Base-by-base conservation (phyloP, 371 early-diverging fungal genomes). In the Rhizopus sp. region DNA sequence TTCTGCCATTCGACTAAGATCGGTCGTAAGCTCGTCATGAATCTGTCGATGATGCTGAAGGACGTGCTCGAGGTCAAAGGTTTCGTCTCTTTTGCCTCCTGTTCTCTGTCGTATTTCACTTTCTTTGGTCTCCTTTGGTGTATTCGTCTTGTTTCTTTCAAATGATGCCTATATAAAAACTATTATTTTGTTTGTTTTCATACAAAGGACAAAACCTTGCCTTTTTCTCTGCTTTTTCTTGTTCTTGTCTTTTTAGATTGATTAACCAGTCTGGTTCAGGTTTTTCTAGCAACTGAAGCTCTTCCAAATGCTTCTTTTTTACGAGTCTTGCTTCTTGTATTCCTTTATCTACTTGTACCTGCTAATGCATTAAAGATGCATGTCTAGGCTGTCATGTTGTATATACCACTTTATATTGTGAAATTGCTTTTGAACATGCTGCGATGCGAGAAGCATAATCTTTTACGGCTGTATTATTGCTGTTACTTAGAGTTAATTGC, bases 21-120 rank as follows among this genome's bases (percentile, higher is more conserved):
- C 89, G 0, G 72, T 75, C 1, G 91, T 84, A 52, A 90, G 61
- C 33, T 88, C 84, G 50, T 83, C 86, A 35, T 90, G 91, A 52
- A 85, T 66, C 52, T 77, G 72, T n/a, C 86, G 78, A 54, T 89
- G 87, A 50, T 83, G 82, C 40, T 82, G 78, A 7, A 89, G 61
- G 46, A 88, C 81, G 45, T 77, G 68, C 40, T 88, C 84, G 39
- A 81, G 65, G 46, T 73, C 70, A 0, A 58, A 58, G 17, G 74
- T 72, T 34, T 76, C 72, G 29, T 75, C 31, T 47, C 30, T 40
- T 31, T 17, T 49, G 23, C 23, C 23, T 57, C 23, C 30, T n/a
- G 17, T 30, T 54, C 44, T 44, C 32, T 32, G 37, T 45, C 23
- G 32, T 39, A 35, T 32, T 9, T 56, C 57, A 44, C 4, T 37